Base-by-base conservation (phyloP, 1,284 basidiomycete genomes). In the Trichosporon ovoides region DNA sequence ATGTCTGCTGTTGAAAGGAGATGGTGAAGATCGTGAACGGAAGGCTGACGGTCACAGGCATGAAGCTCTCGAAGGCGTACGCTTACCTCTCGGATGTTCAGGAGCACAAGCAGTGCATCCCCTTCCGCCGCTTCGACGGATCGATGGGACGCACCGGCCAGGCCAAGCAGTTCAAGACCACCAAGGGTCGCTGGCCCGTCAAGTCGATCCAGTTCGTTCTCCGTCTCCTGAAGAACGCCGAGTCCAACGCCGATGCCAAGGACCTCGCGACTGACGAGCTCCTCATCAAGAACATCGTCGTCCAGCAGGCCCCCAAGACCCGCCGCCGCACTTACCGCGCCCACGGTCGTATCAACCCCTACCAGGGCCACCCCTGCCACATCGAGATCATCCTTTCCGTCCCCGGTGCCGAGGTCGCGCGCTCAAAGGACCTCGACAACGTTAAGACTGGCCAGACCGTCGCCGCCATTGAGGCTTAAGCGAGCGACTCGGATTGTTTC, bases 301-400 rank as follows among this genome's bases (percentile, higher is more conserved):
- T 98, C 63, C 89, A 99, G 79, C 95, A 98, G 82, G 96, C 96
- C 67, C 96, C 95, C 66, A 98, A 98, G 91, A 99, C 96, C 78
- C 92, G 92, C 80, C 91, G 96, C 75, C 91, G 96, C 78, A 99
- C 96, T 68, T 99, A 96, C 87, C 93, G 96, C 81, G 96, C 96
- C 55, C 91, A 94, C 80, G 91, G 91, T 86, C 87, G 91, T 72
- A 93, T 90, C 79, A 90, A 89, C 81, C 87, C 88, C 55, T 89
- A 89, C 83, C 88, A 91, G 80, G 89, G 90, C 56, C 87, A 89
- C 82, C 92, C 91, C 56, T 88, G 87, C 80, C 96, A 99, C 78
- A 88, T 98, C 68, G 96, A 99, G 78, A 80, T 96, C 77, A 91
- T 96, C 77, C 85, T 96, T 64, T 81, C 85, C 56, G 87, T 86